Conservation (phyloP, 2,329 filamentous ascomycete genomes). For the Exophiala sp. region DNA sequence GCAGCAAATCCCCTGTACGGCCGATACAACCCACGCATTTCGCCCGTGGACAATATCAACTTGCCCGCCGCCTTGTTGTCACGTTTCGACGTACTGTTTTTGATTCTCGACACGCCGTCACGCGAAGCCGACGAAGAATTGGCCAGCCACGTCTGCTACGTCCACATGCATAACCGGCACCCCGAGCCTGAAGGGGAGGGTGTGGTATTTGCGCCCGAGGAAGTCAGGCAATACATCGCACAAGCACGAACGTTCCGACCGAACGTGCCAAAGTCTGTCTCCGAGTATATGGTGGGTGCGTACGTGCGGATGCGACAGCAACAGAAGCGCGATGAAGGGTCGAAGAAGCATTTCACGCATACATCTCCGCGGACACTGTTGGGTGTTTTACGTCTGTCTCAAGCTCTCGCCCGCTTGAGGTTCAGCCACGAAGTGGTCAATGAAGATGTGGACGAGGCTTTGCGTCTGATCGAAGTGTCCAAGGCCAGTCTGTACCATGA, state of each 20-base stretch:
- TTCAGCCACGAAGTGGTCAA: slow-evolving; percentile 80
- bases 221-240: slow-evolving; percentile 93
- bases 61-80: slow-evolving; percentile 93
- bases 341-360: slow-evolving; percentile 87
- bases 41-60: slow-evolving; percentile 98
- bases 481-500: slow-evolving; percentile 84
- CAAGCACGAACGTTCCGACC: slow-evolving; percentile 86
- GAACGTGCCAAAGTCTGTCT: slow-evolving; percentile 73
- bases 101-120: slow-evolving; percentile 89
- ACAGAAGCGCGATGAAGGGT: slow-evolving; percentile 84
- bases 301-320: slow-evolving; percentile 92
- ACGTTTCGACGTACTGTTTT: slow-evolving; percentile 93
- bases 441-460: slow-evolving; percentile 91
- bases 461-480: slow-evolving; percentile 84
- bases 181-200: slow-evolving; percentile 64
- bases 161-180: slow-evolving; percentile 94
- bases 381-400: slow-evolving; percentile 84
- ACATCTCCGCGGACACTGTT: slow-evolving; percentile 90
- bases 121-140: slow-evolving; percentile 88
- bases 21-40: slow-evolving; percentile 94
- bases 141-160: slow-evolving; percentile 88
- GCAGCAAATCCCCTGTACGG: slow-evolving; percentile 97
- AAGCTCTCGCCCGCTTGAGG: slow-evolving; percentile 84
- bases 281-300: slow-evolving; percentile 94
- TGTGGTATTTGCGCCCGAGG: slow-evolving; percentile 82